Conservation (phyloP, 352 stramenopile genomes). For the Phytophthora ramorum region DNA sequence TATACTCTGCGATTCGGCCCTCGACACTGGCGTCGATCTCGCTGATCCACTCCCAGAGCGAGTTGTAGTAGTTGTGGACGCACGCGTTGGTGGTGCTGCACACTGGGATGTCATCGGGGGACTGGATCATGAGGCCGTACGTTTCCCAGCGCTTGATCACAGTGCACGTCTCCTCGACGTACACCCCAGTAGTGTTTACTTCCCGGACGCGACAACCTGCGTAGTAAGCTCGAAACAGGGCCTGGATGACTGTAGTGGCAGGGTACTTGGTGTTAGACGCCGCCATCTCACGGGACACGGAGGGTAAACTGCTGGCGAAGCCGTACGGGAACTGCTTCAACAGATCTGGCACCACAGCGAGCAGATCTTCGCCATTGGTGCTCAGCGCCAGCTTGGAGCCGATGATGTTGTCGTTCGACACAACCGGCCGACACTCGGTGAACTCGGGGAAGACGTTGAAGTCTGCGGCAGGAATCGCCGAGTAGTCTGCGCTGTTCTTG, state of each 20-base stretch:
- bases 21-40: slow-evolving; percentile 11
- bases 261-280: slow-evolving; percentile 12
- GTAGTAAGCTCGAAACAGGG: slow-evolving; percentile 28
- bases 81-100: slow-evolving; percentile 34
- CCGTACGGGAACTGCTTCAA: slow-evolving; percentile 28
- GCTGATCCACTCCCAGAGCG: slow-evolving; percentile 35
- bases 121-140: slow-evolving; percentile 40
- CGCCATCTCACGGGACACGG: slow-evolving; percentile 12
- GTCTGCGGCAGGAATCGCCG: slow-evolving; percentile 24
- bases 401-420: slow-evolving; percentile 22
- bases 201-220: slow-evolving; percentile 22
- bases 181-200: slow-evolving; percentile 19
- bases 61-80: slow-evolving; percentile 47
- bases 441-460: slow-evolving; percentile 35
- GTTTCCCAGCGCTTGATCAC: slow-evolving; percentile 7
- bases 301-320: slow-evolving; percentile 22
- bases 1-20: slow-evolving; percentile 31
- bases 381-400: slow-evolving; percentile 13
- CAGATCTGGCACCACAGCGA: slow-evolving; percentile 21
- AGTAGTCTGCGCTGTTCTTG: slow-evolving; percentile 26
- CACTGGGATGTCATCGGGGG: slow-evolving; percentile 31
- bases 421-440: slow-evolving; percentile 27
- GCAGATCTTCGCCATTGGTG: slow-evolving; percentile 13
- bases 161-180: slow-evolving; percentile 11
- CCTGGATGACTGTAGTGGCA: slow-evolving; percentile 17